These are phyloP conservation scores for Nidularia sp. DNA, from an alignment of 768 basidiomycete genomes.

Conservation along the genomic window DNA sequence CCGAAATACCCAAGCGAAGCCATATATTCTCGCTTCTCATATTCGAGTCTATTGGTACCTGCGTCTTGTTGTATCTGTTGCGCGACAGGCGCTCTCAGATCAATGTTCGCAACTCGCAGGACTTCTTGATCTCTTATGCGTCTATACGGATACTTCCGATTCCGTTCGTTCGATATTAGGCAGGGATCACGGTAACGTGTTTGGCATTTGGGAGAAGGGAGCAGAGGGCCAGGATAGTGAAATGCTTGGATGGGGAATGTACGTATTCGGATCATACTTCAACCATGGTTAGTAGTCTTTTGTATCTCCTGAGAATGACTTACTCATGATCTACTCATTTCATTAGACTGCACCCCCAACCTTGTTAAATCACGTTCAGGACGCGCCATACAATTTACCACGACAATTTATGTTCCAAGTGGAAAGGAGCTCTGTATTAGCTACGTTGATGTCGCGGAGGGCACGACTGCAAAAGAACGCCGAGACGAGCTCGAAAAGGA, in stretches of 20 bases:
- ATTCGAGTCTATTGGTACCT: slow-evolving; percentile 54
- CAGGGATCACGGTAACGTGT: slow-evolving; percentile 63
- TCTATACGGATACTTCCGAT: slow-evolving; percentile 22
- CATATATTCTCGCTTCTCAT: slow-evolving; percentile 47
- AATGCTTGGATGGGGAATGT: slow-evolving; percentile 67
- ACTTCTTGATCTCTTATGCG: too few species aligned
- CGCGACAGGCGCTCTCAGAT: not conserved
- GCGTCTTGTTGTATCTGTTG: slow-evolving; percentile 22
- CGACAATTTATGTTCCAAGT: slow-evolving; percentile 31
- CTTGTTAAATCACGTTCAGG: slow-evolving; percentile 40
- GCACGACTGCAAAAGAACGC: slow-evolving; percentile 25
- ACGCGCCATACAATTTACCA: slow-evolving; percentile 43
- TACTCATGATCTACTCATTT: not conserved
- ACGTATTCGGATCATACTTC: slow-evolving; percentile 59
- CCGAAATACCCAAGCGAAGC: slow-evolving; percentile 36
- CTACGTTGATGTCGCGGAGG: slow-evolving; percentile 39
- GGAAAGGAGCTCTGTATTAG: slow-evolving; percentile 60
- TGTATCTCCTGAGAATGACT: not conserved
- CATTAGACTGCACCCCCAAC: slow-evolving; percentile 49
- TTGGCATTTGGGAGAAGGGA: slow-evolving; percentile 63
- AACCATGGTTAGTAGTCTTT: slow-evolving; percentile 50
- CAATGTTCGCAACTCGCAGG: too few species aligned
- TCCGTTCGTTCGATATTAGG: slow-evolving; percentile 49
- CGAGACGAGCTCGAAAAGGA: slow-evolving; percentile 35
- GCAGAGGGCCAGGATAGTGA: slow-evolving; percentile 43